phyloP scores from a whole-genome alignment of 2,329 filamentous ascomycete genomes.

The Rhynchosporium secalis region DNA sequence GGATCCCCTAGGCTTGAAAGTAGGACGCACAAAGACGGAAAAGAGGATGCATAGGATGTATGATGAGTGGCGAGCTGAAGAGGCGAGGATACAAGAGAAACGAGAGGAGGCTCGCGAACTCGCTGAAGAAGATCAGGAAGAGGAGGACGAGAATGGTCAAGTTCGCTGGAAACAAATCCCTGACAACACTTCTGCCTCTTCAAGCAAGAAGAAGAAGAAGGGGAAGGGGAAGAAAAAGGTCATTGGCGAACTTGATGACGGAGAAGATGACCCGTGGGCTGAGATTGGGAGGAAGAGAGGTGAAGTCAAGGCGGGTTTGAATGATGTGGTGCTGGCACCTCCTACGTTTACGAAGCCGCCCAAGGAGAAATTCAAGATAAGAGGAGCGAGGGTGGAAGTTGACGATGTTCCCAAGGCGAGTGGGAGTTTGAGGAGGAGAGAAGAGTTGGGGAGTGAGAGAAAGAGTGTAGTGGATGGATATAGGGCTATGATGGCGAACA shows the following conservation, averaged over 20 bases:
- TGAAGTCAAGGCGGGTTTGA: conserved; percentile 41
- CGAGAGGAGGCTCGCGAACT: conserved; percentile 35
- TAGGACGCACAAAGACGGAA: conserved; percentile 78
- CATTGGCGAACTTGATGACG: conserved; percentile 46
- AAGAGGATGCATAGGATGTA: conserved; percentile 79
- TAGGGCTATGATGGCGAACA: conserved; percentile 64
- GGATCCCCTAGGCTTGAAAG: conserved; percentile 64
- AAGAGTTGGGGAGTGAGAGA: conserved; percentile 70
- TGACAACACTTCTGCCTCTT: conserved; percentile 50
- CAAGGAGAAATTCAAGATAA: conserved; percentile 45
- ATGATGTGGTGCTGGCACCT: conserved; percentile 40
- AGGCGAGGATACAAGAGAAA: conserved; percentile 49
- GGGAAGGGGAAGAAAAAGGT: conserved; percentile 36
- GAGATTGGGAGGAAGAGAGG: conserved; percentile 35
- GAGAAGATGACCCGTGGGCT: conserved; percentile 41
- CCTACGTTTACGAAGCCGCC: conserved; percentile 38
- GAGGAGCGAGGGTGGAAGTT: conserved; percentile 65
- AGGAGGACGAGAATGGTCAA: conserved; percentile 37
- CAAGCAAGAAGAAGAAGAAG: conserved; percentile 41
- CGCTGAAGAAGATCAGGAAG: conserved; percentile 35
- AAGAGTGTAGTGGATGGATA: conserved; percentile 73
- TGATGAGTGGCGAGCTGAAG: conserved; percentile 72
- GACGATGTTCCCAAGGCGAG: conserved; percentile 67
- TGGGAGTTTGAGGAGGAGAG: conserved; percentile 70
- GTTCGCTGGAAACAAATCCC: conserved; percentile 52